A percentile compares a stretch with the other conserved stretches of the same genome.
Conservation (phyloP, 805 yeast genomes). For the Wickerhamomyces chaumierensis region DNA sequence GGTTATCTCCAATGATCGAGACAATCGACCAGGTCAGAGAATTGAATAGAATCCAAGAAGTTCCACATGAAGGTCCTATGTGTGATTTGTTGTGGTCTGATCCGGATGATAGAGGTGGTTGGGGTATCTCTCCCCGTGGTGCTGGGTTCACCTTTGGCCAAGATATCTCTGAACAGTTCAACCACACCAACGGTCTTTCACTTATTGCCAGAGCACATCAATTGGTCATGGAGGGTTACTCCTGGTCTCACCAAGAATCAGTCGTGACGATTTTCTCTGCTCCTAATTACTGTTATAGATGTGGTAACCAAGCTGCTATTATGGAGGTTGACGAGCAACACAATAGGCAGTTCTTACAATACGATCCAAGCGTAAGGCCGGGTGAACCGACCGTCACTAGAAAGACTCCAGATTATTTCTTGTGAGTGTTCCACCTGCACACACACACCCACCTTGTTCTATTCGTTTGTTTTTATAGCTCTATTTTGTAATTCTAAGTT, state of each 20-base stretch:
- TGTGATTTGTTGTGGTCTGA: constrained; percentile 95
- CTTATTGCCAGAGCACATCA: constrained; percentile 93
- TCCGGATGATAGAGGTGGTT: constrained; percentile 95
- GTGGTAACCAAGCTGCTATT: constrained; percentile 97
- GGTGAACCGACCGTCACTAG: constrained; percentile 97
- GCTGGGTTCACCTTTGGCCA: constrained; percentile 98
- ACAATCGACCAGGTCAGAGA: constrained; percentile 87
- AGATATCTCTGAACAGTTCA: constrained; percentile 87
- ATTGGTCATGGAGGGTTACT: constrained; percentile 94
- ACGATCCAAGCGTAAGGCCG: constrained; percentile 93
- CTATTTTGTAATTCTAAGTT: too few relatives aligned
- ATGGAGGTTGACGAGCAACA: constrained; percentile 96
- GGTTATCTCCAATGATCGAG: constrained; percentile 89
- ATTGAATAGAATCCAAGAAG: constrained; percentile 86
- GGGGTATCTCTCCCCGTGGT: constrained; percentile 98
- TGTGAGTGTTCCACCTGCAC: too few relatives aligned
- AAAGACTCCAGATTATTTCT: constrained; percentile 94
- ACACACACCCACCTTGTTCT: too few relatives aligned
- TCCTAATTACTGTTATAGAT: constrained; percentile 93
- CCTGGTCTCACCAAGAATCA: constrained; percentile 89
- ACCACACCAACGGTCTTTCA: constrained; percentile 77
- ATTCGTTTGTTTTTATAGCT: too few relatives aligned
- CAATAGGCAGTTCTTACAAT: constrained; percentile 84
- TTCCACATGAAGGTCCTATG: constrained; percentile 97
- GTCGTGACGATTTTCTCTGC: constrained; percentile 93